Evolutionary conservation across 2,329 filamentous ascomycete species (phyloP), one percentile per base, ranked within the genome.

Genomic region (Malbranchea cinnamomea): DNA sequence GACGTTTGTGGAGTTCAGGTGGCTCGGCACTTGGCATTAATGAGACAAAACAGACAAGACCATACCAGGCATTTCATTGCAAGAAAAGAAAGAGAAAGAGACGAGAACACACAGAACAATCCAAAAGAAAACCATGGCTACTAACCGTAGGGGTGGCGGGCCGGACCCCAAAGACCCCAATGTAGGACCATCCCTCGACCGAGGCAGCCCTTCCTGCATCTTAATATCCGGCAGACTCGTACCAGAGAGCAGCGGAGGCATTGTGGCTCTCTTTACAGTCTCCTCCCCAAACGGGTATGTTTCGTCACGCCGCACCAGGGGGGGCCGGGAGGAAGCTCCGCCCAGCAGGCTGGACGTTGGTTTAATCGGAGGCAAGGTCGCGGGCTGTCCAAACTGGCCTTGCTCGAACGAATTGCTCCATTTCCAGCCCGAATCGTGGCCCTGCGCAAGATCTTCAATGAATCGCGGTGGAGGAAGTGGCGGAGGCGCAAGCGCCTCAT

Each of bases 401-500:
- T 31, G 52, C 35, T 56, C 59, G 26, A 57, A 58, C 29, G 59
- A 59, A 51, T 77, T 74, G 38, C 65, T 68, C 62, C 68, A 72
- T 48, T 67, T 58, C 71, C 71, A 77, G 36, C 66, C 71, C 32
- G 66, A 60, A 50, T 78, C 74, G 42, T 67, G 61, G 20, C 69
- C 71, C 38, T 60, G 50, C 41, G 61, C 56, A 39, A 71, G 54
- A 36, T 71, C 66, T 40, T 62, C 59, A 35, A 77, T 65, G 46
- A 64, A 56, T 50, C 61, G 63, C 30, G 73, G 68, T 34, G 74
- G 74, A 42, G 74, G 74, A 43, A 78, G 60, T 28, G 73, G 71
- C 39, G 74, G 74, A 35, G 74, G 74, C 29, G 62, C 59, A 24
- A 50, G 47, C 28, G 53, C 46, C 35, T 55, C 49, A 45, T 65